These are phyloP conservation scores for Rhodotorula paludigena DNA, from an alignment of 768 basidiomycete genomes.

Conservation along the genomic window DNA sequence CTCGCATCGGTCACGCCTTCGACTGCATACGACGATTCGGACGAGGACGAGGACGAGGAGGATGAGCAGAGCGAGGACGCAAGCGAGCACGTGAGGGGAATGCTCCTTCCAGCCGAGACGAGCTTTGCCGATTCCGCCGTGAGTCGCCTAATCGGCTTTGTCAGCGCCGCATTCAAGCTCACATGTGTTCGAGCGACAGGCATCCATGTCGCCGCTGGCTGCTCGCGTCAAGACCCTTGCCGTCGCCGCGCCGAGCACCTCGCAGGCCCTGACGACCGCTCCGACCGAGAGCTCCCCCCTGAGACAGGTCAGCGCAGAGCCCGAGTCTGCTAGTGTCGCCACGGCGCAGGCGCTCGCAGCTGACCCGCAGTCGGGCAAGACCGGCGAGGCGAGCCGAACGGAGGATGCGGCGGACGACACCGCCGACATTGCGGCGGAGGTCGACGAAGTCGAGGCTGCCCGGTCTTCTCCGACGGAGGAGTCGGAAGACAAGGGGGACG, in stretches of 20 bases:
- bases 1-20: neutral
- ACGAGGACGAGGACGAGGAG: constrained; percentile 17
- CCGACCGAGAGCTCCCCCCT: too few relatives aligned
- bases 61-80: constrained; percentile 2
- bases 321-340: too few relatives aligned
- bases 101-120: neutral
- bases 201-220: constrained; percentile 27
- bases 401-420: neutral
- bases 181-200: too few relatives aligned
- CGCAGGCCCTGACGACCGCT: too few relatives aligned
- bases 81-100: neutral
- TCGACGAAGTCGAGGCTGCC: neutral
- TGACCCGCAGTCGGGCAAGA: neutral
- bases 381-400: too few relatives aligned
- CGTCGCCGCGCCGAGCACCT: too few relatives aligned
- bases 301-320: too few relatives aligned
- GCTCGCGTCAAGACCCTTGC: constrained; percentile 6
- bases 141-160: too few relatives aligned
- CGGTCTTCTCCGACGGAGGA: neutral
- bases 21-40: constrained; percentile 33
- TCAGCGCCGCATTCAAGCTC: too few relatives aligned
- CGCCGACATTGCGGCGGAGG: neutral
- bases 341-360: too few relatives aligned
- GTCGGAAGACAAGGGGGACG: neutral
- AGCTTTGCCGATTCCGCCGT: neutral